These are phyloP conservation scores for Mesembryanthemum crystallinum DNA, from an alignment of 148 eudicot species.

Conservation along the genomic window DNA sequence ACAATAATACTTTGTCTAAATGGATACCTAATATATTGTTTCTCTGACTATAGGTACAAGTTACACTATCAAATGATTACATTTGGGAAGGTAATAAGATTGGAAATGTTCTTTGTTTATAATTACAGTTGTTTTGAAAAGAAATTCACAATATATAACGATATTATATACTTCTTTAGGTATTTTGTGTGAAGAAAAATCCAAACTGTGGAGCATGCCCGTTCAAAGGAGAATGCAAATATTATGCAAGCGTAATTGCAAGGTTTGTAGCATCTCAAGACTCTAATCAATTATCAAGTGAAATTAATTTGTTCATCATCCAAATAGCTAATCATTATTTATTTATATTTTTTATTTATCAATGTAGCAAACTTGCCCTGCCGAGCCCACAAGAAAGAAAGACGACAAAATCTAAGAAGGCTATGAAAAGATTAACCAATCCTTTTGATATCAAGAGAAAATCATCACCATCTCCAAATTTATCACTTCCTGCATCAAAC, in stretches of 20 bases:
- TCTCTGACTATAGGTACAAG: slow-evolving; percentile 41
- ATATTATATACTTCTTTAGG: slow-evolving; percentile 22
- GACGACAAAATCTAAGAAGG: slow-evolving; percentile 14
- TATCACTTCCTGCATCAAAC: background rate
- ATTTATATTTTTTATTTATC: background rate
- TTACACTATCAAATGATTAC: slow-evolving; percentile 69
- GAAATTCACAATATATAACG: background rate
- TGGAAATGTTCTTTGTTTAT: background rate
- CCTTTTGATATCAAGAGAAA: slow-evolving; percentile 20
- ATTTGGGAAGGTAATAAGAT: slow-evolving; percentile 58
- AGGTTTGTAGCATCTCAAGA: slow-evolving; percentile 37
- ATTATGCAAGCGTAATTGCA: slow-evolving; percentile 51
- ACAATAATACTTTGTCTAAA: background rate
- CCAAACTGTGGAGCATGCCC: slow-evolving; percentile 78
- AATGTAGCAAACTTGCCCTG: background rate
- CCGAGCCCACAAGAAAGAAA: background rate
- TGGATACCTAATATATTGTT: background rate
- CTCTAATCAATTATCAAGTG: too few relatives aligned
- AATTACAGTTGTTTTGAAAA: background rate
- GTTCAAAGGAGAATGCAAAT: slow-evolving; percentile 52
- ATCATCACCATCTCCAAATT: background rate
- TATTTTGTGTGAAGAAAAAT: slow-evolving; percentile 52
- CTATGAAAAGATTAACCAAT: background rate
- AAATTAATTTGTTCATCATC: background rate
- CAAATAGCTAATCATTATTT: background rate